Evolutionary conservation across 75 land plant species (phyloP).

Genomic region (Sequoia sempervirens): DNA sequence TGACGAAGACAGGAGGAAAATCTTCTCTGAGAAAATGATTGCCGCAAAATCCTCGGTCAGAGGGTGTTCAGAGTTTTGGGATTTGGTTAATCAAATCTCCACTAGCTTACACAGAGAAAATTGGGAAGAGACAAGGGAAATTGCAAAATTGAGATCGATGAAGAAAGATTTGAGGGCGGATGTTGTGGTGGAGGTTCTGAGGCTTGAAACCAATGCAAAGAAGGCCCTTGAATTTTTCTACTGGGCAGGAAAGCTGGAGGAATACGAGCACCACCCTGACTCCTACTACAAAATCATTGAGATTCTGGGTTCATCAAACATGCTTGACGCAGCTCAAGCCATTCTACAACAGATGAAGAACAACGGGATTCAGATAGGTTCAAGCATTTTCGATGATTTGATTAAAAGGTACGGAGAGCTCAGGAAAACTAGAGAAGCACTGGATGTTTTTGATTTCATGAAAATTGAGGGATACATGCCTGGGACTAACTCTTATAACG

Average conservation of each 20-base stretch:
- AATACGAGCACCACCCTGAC: background rate
- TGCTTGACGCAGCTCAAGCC: background rate
- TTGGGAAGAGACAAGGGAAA: background rate
- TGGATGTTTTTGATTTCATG: constrained; percentile 9
- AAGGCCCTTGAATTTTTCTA: constrained; percentile 6
- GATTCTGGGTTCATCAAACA: constrained; percentile 7
- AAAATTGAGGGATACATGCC: constrained; percentile 13
- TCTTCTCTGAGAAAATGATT: background rate
- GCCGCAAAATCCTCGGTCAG: background rate
- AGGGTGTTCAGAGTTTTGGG: background rate
- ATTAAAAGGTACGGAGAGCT: background rate
- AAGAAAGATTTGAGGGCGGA: constrained; percentile 3
- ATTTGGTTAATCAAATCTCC: constrained; percentile 2
- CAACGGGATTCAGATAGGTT: background rate
- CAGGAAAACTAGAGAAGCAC: constrained; percentile 1
- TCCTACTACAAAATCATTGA: background rate
- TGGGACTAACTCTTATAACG: constrained; percentile 23
- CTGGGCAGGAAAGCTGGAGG: constrained; percentile 5
- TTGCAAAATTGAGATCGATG: constrained; percentile 1
- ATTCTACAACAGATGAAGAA: constrained; percentile 3
- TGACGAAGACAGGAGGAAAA: background rate
- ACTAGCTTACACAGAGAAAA: background rate
- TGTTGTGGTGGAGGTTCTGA: background rate
- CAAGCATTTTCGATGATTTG: background rate
- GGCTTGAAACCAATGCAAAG: background rate